Percentiles rank a stretch among this genome's conserved stretches.
phyloP scores from a whole-genome alignment of 306 rosid species.

The Vigna trinervia region DNA sequence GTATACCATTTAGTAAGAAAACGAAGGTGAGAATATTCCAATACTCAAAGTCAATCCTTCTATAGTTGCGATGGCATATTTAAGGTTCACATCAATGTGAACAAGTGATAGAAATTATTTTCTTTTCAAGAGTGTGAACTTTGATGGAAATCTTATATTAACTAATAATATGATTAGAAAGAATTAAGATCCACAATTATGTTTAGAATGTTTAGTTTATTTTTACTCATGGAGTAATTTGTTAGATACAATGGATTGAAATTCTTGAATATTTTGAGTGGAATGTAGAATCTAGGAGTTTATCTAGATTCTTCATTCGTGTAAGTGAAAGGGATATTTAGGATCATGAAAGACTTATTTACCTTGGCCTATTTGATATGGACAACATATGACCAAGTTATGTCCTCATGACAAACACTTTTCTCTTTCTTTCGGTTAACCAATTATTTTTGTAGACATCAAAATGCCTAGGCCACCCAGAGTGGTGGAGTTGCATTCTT shows the following conservation, averaged over 20 bases:
- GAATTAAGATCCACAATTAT: not conserved
- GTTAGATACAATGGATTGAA: too few species aligned
- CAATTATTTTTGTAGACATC: conserved; percentile 39
- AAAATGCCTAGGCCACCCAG: conserved; percentile 12
- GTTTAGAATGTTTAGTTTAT: too few species aligned
- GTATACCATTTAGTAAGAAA: not conserved
- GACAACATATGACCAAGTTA: conserved; percentile 29
- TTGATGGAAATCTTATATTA: too few species aligned
- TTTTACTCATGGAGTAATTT: too few species aligned
- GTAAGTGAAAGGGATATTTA: not conserved
- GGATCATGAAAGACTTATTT: not conserved
- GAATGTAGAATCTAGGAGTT: not conserved
- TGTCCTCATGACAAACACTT: not conserved
- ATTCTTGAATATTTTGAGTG: not conserved
- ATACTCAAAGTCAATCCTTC: not conserved
- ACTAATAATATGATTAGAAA: not conserved
- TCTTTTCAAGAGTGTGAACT: too few species aligned
- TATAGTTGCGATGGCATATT: not conserved
- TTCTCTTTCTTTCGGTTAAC: conserved; percentile 24
- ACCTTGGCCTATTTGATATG: not conserved
- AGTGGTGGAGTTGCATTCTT: conserved; percentile 34
- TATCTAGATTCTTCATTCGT: not conserved
- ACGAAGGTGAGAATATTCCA: not conserved
- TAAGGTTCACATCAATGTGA: not conserved
- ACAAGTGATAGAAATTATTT: not conserved